Conservation (phyloP, 108 stramenopile species). For the Cyclotella sp. region DNA sequence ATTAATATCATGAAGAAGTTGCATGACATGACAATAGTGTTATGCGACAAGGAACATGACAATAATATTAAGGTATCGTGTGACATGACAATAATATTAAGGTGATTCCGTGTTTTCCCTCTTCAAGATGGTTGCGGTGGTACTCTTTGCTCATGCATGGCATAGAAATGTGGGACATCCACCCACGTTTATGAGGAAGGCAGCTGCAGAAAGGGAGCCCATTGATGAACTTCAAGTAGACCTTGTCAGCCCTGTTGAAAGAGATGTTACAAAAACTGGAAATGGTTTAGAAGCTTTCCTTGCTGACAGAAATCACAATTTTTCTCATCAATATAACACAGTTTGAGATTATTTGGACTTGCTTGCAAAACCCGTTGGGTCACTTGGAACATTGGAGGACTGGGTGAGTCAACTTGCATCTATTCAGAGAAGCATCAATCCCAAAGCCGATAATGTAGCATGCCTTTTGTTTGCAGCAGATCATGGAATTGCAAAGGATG, state of each 20-base stretch:
- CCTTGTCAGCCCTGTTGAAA: background rate
- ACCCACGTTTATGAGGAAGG: constrained; percentile 20
- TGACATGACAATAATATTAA: too few species aligned
- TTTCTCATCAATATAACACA: constrained; percentile 51
- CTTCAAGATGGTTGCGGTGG: constrained; percentile 4
- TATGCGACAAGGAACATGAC: too few species aligned
- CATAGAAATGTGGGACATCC: constrained; percentile 26
- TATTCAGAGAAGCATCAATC: constrained; percentile 54
- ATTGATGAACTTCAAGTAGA: background rate
- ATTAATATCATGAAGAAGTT: too few species aligned
- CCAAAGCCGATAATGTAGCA: constrained; percentile 36
- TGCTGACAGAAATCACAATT: constrained; percentile 4
- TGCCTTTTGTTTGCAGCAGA: constrained; percentile 82
- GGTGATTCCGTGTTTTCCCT: constrained; percentile 14
- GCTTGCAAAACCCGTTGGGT: constrained; percentile 84
- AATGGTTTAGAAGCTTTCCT: too few species aligned
- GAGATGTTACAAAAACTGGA: background rate
- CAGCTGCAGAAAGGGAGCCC: background rate
- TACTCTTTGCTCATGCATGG: constrained; percentile 6
- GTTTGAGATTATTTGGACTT: constrained; percentile 63
- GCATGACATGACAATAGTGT: too few species aligned
- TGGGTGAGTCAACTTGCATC: constrained; percentile 69
- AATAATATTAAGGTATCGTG: too few species aligned
- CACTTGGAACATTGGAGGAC: constrained; percentile 77
- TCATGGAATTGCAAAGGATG: constrained; percentile 71